Conservation (phyloP, 192 early-diverging fungal species). For the Coemansia sp. region DNA sequence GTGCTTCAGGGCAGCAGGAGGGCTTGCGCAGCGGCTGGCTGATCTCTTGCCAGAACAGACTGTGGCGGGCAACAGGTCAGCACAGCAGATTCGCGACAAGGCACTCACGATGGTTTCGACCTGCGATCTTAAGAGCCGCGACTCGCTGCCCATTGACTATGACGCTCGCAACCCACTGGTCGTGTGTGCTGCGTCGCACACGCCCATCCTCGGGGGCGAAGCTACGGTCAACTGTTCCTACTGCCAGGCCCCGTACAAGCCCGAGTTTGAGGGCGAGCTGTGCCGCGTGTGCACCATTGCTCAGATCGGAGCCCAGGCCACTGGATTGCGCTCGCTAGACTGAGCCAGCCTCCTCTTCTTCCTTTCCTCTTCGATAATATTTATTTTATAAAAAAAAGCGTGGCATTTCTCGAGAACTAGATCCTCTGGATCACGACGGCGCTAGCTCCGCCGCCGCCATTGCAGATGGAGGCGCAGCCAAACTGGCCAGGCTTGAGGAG, state of each 20-base stretch:
- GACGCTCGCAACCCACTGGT: constrained; percentile 96
- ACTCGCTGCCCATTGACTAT: constrained; percentile 83
- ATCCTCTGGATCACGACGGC: constrained; percentile 66
- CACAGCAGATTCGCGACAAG: constrained; percentile 72
- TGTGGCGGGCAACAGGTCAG: neutral
- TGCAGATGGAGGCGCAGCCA: constrained; percentile 79
- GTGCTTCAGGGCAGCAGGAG: constrained; percentile 82
- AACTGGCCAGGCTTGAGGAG: constrained; percentile 79
- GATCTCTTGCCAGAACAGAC: constrained; percentile 71
- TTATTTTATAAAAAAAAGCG: neutral
- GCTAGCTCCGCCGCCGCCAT: constrained; percentile 77
- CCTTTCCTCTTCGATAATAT: neutral
- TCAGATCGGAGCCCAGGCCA: constrained; percentile 73
- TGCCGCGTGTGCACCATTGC: constrained; percentile 89
- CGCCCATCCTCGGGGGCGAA: constrained; percentile 89
- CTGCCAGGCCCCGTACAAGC: constrained; percentile 84
- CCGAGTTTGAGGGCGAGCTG: constrained; percentile 72
- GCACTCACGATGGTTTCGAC: constrained; percentile 74
- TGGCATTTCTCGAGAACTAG: constrained; percentile 10
- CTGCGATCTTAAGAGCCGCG: constrained; percentile 74
- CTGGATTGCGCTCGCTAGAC: constrained; percentile 61
- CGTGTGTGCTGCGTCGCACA: constrained; percentile 77
- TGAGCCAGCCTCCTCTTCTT: neutral
- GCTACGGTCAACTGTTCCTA: constrained; percentile 79
- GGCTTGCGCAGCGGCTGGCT: constrained; percentile 85